Conservation (phyloP, 306 rosid genomes). For the Cicer yamashitae region DNA sequence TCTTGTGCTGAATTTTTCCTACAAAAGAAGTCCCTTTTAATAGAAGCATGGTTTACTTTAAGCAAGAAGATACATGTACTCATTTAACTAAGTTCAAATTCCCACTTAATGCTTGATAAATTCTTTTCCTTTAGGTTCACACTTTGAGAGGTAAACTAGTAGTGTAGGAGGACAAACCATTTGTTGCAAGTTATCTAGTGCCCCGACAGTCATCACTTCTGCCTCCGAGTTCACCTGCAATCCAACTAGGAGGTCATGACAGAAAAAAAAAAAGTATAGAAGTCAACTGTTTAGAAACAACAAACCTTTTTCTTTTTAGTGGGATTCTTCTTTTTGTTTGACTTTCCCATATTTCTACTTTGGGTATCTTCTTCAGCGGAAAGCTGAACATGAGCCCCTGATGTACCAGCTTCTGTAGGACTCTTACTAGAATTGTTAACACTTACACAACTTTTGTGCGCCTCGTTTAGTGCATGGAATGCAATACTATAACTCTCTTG, state of each 20-base stretch:
- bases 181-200: slow-evolving; percentile 91
- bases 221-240: slow-evolving; percentile 79
- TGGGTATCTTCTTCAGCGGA: slow-evolving; percentile 82
- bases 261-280: slow-evolving; percentile 22
- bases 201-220: slow-evolving; percentile 76
- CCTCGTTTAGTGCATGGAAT: slow-evolving; percentile 72
- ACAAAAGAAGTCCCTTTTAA: slow-evolving; percentile 45
- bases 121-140: slow-evolving; percentile 3
- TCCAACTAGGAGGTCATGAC: slow-evolving; percentile 44
- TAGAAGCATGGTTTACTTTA: slow-evolving; percentile 37
- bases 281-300: slow-evolving; percentile 35
- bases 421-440: slow-evolving; percentile 68
- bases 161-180: slow-evolving; percentile 70
- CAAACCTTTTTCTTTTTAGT: slow-evolving; percentile 93
- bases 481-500: slow-evolving; percentile 87
- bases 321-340: slow-evolving; percentile 83
- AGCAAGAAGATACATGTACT: slow-evolving; percentile 31
- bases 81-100: slow-evolving; percentile 36
- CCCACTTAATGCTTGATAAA: slow-evolving; percentile 20
- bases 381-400: slow-evolving; percentile 72
- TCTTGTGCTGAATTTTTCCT: slow-evolving; percentile 89
- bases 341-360: slow-evolving; percentile 76
- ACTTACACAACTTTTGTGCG: slow-evolving; percentile 68
- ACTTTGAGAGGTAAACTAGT: slow-evolving; percentile 30
- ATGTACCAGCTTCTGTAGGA: slow-evolving; percentile 74